These are phyloP conservation scores for Kluyveromyces dobzhanskii DNA, from an alignment of 805 yeast genomes.

Conservation along the genomic window DNA sequence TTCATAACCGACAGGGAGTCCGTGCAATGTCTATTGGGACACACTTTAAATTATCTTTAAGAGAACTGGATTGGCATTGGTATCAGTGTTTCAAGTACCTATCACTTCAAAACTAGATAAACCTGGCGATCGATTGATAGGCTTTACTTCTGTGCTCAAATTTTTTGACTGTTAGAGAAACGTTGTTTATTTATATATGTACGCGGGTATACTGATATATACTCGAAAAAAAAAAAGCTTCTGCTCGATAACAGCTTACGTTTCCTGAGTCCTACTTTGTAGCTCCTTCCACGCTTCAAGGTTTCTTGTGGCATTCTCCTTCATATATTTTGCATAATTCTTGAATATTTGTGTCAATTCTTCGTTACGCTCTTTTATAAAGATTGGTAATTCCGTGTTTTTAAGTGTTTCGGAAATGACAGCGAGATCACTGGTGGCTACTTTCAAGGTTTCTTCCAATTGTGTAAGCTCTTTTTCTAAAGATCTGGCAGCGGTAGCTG, in stretches of 20 bases:
- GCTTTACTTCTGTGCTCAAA: too few relatives aligned
- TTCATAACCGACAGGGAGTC: not conserved
- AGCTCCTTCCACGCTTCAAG: constrained; percentile 23
- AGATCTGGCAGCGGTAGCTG: constrained; percentile 12
- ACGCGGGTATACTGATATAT: too few relatives aligned
- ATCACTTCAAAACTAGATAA: too few relatives aligned
- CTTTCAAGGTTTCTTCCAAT: constrained; percentile 15
- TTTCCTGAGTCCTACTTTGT: constrained; percentile 5
- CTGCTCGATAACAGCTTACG: not conserved
- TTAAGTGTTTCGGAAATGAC: constrained; percentile 25
- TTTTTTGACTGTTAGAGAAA: too few relatives aligned
- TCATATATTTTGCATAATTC: constrained; percentile 23
- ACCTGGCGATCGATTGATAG: too few relatives aligned
- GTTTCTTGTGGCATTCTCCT: constrained; percentile 23
- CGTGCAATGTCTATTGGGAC: not conserved
- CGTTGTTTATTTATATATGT: too few relatives aligned
- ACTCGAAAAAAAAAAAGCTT: too few relatives aligned
- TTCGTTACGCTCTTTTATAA: constrained; percentile 16
- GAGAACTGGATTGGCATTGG: not conserved
- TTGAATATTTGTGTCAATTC: constrained; percentile 20
- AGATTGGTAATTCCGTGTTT: constrained; percentile 26
- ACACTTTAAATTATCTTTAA: not conserved
- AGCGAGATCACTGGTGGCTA: constrained; percentile 26
- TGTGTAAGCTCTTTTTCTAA: constrained; percentile 20
- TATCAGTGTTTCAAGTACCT: not conserved